Conservation (phyloP, 2,329 filamentous ascomycete species). For the Claviceps lovelessii region DNA sequence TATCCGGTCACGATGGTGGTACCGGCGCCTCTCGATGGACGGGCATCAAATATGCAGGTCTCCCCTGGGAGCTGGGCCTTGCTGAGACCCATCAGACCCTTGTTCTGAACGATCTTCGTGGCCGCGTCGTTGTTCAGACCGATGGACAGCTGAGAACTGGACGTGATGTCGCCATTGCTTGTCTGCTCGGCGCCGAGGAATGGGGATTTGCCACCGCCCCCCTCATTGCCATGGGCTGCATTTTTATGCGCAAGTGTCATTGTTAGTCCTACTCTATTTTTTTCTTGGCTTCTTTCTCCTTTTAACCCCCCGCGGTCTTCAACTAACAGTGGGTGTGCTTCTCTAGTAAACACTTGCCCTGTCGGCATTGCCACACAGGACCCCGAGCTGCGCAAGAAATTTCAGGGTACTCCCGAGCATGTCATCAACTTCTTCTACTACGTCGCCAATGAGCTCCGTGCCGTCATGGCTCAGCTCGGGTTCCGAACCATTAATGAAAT, state of each 20-base stretch:
- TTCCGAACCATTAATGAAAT: constrained; percentile 95
- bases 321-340: too few relatives aligned
- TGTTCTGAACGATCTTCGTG: constrained; percentile 88
- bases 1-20: constrained; percentile 92
- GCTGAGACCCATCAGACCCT: constrained; percentile 95
- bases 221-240: constrained; percentile 90
- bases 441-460: constrained; percentile 84
- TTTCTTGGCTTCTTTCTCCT: too few relatives aligned
- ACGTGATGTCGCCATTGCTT: constrained; percentile 85
- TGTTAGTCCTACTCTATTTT: neutral
- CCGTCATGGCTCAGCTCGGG: constrained; percentile 92
- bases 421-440: constrained; percentile 99
- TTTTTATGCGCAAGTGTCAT: constrained; percentile 79
- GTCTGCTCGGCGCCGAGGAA: constrained; percentile 91
- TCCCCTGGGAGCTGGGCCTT: constrained; percentile 92
- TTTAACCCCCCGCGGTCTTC: too few relatives aligned
- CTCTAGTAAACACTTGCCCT: constrained; percentile 56
- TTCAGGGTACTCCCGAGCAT: constrained; percentile 82
- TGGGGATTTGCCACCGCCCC: constrained; percentile 94
- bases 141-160: constrained; percentile 89
- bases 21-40: constrained; percentile 96
- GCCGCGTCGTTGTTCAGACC: constrained; percentile 89
- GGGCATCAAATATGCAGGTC: constrained; percentile 94
- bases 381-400: constrained; percentile 86
- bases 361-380: constrained; percentile 95